Conservation (phyloP, 1,284 basidiomycete genomes). For the Ceratobasidium sp. region DNA sequence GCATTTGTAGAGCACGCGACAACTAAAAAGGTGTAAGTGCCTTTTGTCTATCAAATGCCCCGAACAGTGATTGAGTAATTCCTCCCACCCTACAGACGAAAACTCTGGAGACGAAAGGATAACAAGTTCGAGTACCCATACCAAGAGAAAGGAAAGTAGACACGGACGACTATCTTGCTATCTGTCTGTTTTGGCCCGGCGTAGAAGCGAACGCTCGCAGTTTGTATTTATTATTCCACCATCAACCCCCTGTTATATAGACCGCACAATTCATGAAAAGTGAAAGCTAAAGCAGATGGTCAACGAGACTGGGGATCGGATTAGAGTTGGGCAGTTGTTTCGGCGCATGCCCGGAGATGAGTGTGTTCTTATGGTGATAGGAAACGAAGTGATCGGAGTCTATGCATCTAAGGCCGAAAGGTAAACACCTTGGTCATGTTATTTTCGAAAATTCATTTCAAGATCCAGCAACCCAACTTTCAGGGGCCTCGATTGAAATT, state of each 20-base stretch:
- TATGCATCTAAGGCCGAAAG: too few species aligned
- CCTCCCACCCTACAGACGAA: conserved; percentile 67
- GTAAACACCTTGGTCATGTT: too few species aligned
- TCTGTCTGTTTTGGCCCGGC: neutral
- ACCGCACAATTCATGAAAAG: neutral
- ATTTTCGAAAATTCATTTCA: too few species aligned
- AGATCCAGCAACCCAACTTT: too few species aligned
- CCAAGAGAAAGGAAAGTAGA: conserved; percentile 62
- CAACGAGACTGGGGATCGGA: too few species aligned
- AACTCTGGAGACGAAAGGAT: conserved; percentile 89
- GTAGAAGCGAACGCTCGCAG: neutral
- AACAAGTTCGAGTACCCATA: conserved; percentile 87
- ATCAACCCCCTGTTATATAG: neutral
- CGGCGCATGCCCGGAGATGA: too few species aligned
- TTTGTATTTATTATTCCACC: conserved; percentile 14
- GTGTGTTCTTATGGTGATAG: too few species aligned
- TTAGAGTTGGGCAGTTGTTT: too few species aligned
- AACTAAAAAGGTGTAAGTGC: conserved; percentile 86
- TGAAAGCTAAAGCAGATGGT: neutral
- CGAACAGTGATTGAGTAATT: neutral
- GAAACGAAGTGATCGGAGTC: too few species aligned
- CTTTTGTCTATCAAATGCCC: neutral
- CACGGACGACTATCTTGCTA: too few species aligned
- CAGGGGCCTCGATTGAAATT: too few species aligned
- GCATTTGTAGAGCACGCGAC: conserved; percentile 82